A percentile compares a stretch with the other conserved stretches of the same genome.
Conservation (phyloP, 306 rosid genomes). For the Lotus japonicus region DNA sequence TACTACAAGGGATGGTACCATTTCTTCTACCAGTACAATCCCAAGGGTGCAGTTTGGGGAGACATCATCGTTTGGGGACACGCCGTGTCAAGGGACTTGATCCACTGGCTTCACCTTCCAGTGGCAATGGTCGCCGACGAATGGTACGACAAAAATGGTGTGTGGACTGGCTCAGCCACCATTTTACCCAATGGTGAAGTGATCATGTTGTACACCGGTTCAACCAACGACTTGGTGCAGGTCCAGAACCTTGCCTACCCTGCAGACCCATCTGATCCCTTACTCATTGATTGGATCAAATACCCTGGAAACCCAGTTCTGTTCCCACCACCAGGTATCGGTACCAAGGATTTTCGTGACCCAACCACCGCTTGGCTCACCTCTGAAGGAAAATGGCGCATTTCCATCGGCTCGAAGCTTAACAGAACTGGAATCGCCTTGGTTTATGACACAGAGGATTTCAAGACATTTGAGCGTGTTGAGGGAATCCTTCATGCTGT, state of each 20-base stretch:
- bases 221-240: constrained; percentile 63
- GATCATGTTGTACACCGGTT: constrained; percentile 83
- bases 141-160: constrained; percentile 78
- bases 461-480: constrained; percentile 42
- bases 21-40: constrained; percentile 86
- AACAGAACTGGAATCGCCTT: constrained; percentile 65
- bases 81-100: constrained; percentile 72
- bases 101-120: constrained; percentile 90
- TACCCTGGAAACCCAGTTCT: constrained; percentile 67
- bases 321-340: constrained; percentile 58
- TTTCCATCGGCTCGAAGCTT: constrained; percentile 61
- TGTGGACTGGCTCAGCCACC: constrained; percentile 92
- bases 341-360: constrained; percentile 65
- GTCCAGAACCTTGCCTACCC: constrained; percentile 84
- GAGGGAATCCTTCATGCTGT: constrained; percentile 56
- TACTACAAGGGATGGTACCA: constrained; percentile 92
- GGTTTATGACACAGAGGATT: constrained; percentile 63
- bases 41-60: constrained; percentile 77
- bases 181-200: constrained; percentile 50
- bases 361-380: constrained; percentile 91
- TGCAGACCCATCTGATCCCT: constrained; percentile 58
- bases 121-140: constrained; percentile 66
- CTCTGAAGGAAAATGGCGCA: constrained; percentile 69
- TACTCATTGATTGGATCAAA: constrained; percentile 66
- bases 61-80: constrained; percentile 83